Evolutionary conservation across 371 early-diverging fungal genomes (phyloP).

Genomic region (Capniomyces stellatus): DNA sequence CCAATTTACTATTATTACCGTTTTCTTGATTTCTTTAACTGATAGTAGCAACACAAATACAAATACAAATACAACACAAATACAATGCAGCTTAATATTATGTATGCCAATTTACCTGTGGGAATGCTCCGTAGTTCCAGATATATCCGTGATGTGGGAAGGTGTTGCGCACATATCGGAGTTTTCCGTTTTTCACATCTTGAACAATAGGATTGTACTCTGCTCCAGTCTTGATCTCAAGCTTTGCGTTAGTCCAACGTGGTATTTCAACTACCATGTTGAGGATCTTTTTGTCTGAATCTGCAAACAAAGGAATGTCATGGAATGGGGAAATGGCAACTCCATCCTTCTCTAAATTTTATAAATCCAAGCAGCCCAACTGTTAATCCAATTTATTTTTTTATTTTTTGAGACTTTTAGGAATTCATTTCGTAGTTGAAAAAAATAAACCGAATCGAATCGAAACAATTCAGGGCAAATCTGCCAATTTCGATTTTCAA

Average conservation of each 20-base stretch:
- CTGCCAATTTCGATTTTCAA: too few species aligned
- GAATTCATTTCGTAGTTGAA: not conserved
- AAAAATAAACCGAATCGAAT: not conserved
- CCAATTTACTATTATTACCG: too few species aligned
- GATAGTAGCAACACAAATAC: too few species aligned
- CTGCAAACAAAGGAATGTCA: conserved; percentile 93
- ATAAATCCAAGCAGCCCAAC: conserved; percentile 25
- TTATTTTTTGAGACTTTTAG: too few species aligned
- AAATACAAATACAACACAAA: too few species aligned
- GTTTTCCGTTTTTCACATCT: conserved; percentile 97
- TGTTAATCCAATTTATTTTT: conserved; percentile 1
- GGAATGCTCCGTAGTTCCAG: conserved; percentile 99
- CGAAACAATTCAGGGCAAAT: not conserved
- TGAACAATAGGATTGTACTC: conserved; percentile 97
- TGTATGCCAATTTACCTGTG: too few species aligned
- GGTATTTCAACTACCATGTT: conserved; percentile 99
- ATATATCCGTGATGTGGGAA: conserved; percentile 99
- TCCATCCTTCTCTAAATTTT: conserved; percentile 40
- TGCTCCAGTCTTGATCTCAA: conserved; percentile 92
- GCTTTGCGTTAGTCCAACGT: conserved; percentile 98
- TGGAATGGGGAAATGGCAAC: conserved; percentile 90
- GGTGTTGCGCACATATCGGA: conserved; percentile 95
- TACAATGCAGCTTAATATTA: too few species aligned
- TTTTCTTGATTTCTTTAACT: too few species aligned
- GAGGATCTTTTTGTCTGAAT: conserved; percentile 60